Evolutionary conservation across 352 stramenopile genomes (phyloP), one percentile per base, ranked within the genome.

Genomic region (Pythium grandisporangium): DNA sequence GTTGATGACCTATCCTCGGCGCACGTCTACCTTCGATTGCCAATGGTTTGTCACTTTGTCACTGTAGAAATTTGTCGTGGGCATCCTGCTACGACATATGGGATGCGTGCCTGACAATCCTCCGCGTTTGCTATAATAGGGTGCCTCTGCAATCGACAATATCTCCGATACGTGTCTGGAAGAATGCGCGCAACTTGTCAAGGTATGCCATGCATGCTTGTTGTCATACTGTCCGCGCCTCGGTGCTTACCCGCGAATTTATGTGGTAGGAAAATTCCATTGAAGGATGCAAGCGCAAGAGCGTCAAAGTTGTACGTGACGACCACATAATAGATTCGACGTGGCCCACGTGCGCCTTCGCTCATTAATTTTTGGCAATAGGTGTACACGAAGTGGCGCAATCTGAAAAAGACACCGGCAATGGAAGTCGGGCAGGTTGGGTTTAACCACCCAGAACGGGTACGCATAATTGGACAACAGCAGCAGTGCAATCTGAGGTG

Each of bases 1-100:
- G 95, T 99, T 6, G 95, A 99, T 48, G 91, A 98, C 58, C 59
- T 99, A 25, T 97, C 83, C 25, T 98, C 93, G 13, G 96, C 96
- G 20, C 96, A 99, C 66, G 96, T 99, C 1, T 99, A 99, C 66
- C 67, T 99, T 30, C 79, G 95, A 6, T 69, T 98, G 45, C 92
- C 93, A 4, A 58, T 81, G 60, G 82, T 91, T 23, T n/a, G n/a
- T n/a, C n/a, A n/a, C n/a, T n/a, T n/a, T n/a, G n/a, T n/a, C n/a
- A n/a, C n/a, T n/a, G n/a, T n/a, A n/a, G n/a, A n/a, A n/a, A n/a
- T n/a, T n/a, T n/a, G n/a, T n/a, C n/a, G n/a, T n/a, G n/a, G n/a
- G n/a, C n/a, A n/a, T n/a, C n/a, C n/a, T n/a, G n/a, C n/a, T n/a
- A n/a, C n/a, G n/a, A n/a, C n/a, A n/a, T n/a, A n/a, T n/a, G n/a